Base-by-base conservation (phyloP, 441 rosid genomes). In the Rhodomyrtus psidioides region DNA sequence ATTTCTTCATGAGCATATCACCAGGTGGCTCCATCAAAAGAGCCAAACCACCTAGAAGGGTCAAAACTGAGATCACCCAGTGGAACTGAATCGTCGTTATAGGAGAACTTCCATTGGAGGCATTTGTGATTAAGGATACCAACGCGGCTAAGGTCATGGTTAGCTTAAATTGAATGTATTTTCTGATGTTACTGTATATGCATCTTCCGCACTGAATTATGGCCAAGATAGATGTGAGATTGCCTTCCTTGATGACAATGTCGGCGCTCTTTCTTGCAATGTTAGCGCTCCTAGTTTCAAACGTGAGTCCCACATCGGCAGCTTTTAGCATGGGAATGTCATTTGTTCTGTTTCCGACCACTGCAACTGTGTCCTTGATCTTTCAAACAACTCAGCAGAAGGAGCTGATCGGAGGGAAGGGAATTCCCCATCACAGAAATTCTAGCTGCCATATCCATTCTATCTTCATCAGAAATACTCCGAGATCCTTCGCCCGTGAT, bases 281-380 rank as follows among this genome's bases (percentile, higher is more conserved):
- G 19, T 83, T 81, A 6, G 91, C 83, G 88, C 88, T 82, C 30
- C 17, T 12, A 13, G 16, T 46, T 0, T n/a, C 62, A 39, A 24
- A 84, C 5, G 88, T 54, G 26, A 91, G 86, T 54, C 88, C 89
- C 42, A 89, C 42, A 75, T 91, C 89, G 4, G 91, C 92, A 84
- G 86, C 83, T 83, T 86, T 84, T 26, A 91, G 81, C 42, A 83
- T 87, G 28, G 83, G 83, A 81, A 57, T 19, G 49, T 91, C 90
- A 6, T 23, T 53, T 76, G 58, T 82, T 51, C 88, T 83, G 49
- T 56, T 57, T 21, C 92, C 90, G 7, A 89, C 89, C 81, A 89
- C 85, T n/a, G 89, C 92, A 70, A 91, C 88, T 59, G 9, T 83
- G 54, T 21, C 86, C 91, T 13, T 56, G 59, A 46, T 58, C 23